Base-by-base conservation (phyloP, 768 basidiomycete genomes). In the Pulveroboletus frians region DNA sequence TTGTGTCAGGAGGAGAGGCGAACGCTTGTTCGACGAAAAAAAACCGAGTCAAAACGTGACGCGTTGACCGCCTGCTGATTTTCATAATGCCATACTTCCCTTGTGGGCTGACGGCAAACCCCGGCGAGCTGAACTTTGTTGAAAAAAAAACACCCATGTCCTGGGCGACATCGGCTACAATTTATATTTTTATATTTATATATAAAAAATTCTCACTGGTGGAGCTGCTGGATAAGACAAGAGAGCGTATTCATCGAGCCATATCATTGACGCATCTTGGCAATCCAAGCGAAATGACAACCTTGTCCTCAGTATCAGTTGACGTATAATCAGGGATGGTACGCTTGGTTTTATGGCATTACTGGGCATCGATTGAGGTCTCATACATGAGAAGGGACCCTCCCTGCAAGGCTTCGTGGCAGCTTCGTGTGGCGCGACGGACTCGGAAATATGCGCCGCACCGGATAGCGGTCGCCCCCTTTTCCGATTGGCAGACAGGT, bases 401-500 rank as follows among this genome's bases (percentile, higher is more conserved):
- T 46, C 23, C 47, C 50, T 53, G 49, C 20, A 13, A 40, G 43
- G 39, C 50, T 58, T 48, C 51, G 62, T 64, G 53, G 47, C 42
- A 26, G 13, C 30, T 47, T 53, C 21, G n/a, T 43, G 43, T 32
- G 52, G 48, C 57, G 48, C 46, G 46, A 51, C 62, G 31, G 42
- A 54, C 27, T 50, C 41, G 60, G 63, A 50, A 60, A 38, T 10
- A 17, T 17, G 50, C 49, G 47, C 52, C 50, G 26, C 39, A 52
- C 64, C 63, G 64, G 63, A 31, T 55, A 39, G 49, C 58, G 64
- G 64, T 41, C 55, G 53, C 42, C 20, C 20, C 1, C 18, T 32
- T 14, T 54, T 53, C 48, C 58, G 47, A 48, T 34, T 15, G 32
- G 32, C 15, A 34, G 32, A 14, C n/a, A 11, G 3, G 29, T 9